Percentiles rank a stretch among this genome's conserved stretches.
phyloP scores from a whole-genome alignment of 2,329 filamentous ascomycete genomes.

The Cercospora canescens region DNA sequence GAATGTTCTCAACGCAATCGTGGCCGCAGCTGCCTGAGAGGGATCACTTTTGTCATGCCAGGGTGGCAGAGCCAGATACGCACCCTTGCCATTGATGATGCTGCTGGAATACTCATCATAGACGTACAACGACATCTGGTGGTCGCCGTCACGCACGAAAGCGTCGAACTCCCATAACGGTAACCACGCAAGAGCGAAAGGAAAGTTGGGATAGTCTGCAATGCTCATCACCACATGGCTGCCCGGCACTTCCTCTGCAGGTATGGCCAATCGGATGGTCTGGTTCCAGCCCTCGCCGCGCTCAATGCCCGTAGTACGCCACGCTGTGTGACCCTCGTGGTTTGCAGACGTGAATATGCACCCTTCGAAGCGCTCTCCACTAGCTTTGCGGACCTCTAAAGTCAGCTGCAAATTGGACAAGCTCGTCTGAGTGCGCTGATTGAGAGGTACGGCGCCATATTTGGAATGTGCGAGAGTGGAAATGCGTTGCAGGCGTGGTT shows the following conservation, averaged over 20 bases:
- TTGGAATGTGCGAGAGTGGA: conserved; percentile 68
- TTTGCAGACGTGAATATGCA: conserved; percentile 90
- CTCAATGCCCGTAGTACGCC: conserved; percentile 80
- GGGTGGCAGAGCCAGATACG: conserved; percentile 83
- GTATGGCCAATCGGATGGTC: conserved; percentile 77
- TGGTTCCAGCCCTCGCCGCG: conserved; percentile 84
- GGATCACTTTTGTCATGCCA: conserved; percentile 70
- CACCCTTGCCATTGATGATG: conserved; percentile 72
- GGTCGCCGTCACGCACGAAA: conserved; percentile 82
- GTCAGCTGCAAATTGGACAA: conserved; percentile 82
- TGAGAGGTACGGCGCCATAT: conserved; percentile 74
- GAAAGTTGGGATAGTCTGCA: conserved; percentile 79
- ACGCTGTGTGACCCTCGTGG: conserved; percentile 73
- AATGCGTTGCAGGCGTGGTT: conserved; percentile 72
- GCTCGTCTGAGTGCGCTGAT: conserved; percentile 55
- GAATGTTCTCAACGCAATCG: conserved; percentile 75
- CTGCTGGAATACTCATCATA: conserved; percentile 88
- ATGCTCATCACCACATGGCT: conserved; percentile 89
- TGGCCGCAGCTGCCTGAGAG: conserved; percentile 73
- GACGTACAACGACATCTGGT: conserved; percentile 80
- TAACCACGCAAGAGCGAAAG: conserved; percentile 90
- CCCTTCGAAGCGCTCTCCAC: conserved; percentile 79
- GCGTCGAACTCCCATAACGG: conserved; percentile 91
- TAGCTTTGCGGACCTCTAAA: conserved; percentile 77
- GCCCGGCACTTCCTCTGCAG: conserved; percentile 74